Conservation (phyloP, 2,329 filamentous ascomycete species). For the Plectosphaerella sp. region DNA sequence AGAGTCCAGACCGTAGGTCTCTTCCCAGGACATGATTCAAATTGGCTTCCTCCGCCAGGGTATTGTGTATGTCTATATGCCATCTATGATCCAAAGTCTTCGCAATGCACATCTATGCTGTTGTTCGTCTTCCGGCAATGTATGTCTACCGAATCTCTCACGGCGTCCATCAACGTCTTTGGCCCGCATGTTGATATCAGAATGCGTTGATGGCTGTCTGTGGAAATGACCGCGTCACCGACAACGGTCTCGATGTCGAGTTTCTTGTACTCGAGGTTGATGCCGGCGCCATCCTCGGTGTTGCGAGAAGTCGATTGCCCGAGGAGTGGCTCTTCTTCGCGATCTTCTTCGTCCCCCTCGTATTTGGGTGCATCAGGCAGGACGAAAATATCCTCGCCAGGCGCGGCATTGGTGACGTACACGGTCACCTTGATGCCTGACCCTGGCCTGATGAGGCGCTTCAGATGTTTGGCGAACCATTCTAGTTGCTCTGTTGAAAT, state of each 20-base stretch:
- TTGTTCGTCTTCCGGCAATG: constrained; percentile 4
- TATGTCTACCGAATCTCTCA: background rate
- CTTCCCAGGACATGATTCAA: no score
- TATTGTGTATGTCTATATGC: no score
- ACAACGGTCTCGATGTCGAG: background rate
- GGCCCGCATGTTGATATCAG: background rate
- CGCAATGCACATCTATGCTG: constrained; percentile 12
- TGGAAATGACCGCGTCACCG: background rate
- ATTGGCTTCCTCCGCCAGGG: no score
- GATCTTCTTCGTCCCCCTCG: background rate
- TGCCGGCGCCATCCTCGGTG: no score
- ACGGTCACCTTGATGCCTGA: background rate
- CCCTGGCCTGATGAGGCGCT: background rate
- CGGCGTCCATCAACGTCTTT: background rate
- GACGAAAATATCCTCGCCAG: background rate
- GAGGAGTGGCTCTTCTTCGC: background rate
- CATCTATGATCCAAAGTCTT: background rate
- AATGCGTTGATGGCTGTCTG: background rate
- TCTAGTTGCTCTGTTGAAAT: background rate
- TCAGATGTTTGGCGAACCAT: background rate
- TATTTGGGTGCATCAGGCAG: background rate
- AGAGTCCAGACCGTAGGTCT: no score
- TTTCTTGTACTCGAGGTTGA: background rate
- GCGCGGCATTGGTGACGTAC: background rate
- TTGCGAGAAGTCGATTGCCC: background rate